phyloP scores from a whole-genome alignment of 2,329 filamentous ascomycete species.

The Basipetospora chlamydospora region DNA sequence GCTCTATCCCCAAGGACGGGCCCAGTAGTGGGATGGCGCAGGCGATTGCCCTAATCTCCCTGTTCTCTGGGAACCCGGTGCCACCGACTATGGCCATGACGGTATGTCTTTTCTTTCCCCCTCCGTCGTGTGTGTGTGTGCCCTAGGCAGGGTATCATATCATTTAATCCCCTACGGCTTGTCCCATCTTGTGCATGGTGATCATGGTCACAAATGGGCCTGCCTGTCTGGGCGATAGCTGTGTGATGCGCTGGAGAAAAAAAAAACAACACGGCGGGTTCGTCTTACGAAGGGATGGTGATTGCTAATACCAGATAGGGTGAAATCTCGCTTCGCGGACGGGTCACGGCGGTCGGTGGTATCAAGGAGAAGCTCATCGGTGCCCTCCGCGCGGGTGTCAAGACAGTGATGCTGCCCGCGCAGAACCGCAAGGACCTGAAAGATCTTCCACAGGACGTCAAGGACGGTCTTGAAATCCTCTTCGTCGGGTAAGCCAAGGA shows the following conservation, averaged over 20 bases:
- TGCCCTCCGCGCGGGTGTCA: constrained; percentile 81
- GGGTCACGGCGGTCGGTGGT: constrained; percentile 85
- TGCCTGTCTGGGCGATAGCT: too few species aligned
- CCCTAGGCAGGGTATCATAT: too few species aligned
- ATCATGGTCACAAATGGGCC: too few species aligned
- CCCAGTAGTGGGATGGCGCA: constrained; percentile 81
- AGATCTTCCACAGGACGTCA: constrained; percentile 82
- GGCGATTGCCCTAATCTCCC: constrained; percentile 79
- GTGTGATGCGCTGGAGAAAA: too few species aligned
- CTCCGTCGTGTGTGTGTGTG: too few species aligned
- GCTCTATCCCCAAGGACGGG: constrained; percentile 89
- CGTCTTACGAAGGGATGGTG: too few species aligned
- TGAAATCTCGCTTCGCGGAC: constrained; percentile 66
- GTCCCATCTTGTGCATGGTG: too few species aligned
- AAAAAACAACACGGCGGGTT: too few species aligned
- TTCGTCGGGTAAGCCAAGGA: constrained; percentile 76
- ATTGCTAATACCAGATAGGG: too few species aligned
- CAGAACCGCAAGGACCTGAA: constrained; percentile 86
- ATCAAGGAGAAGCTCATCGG: constrained; percentile 99
- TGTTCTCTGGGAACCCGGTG: constrained; percentile 76
- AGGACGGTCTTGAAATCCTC: constrained; percentile 72
- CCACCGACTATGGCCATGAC: constrained; percentile 95
- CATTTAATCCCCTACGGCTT: too few species aligned
- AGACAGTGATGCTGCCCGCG: constrained; percentile 77
- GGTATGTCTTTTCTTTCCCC: constrained; percentile 28